Conservation (phyloP, 2,329 filamentous ascomycete species). For the Fusarium xylarioides region DNA sequence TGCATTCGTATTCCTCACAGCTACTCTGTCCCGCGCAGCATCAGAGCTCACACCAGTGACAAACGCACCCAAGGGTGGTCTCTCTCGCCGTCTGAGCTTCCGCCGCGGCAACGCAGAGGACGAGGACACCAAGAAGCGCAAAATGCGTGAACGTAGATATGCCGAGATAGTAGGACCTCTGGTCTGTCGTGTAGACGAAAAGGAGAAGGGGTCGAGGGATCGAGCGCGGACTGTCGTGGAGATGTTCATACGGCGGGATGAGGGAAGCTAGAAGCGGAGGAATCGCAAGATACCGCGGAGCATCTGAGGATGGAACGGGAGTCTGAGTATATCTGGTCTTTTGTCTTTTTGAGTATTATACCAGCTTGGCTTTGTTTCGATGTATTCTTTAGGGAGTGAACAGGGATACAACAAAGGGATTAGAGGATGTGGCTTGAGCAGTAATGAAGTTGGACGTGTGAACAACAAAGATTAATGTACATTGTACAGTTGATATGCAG, state of each 20-base stretch:
- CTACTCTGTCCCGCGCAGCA: slow-evolving; percentile 70
- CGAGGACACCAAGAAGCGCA: slow-evolving; percentile 55
- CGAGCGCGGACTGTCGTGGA: slow-evolving; percentile 74
- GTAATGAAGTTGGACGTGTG: background rate
- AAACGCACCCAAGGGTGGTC: slow-evolving; percentile 44
- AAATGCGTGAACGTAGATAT: slow-evolving; percentile 67
- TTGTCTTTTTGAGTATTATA: slow-evolving; percentile 17
- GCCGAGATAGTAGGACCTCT: slow-evolving; percentile 72
- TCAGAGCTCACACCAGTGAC: slow-evolving; percentile 57
- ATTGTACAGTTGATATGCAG: background rate
- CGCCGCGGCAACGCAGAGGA: slow-evolving; percentile 46
- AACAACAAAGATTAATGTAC: background rate
- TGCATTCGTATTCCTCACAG: slow-evolving; percentile 85
- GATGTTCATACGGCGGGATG: slow-evolving; percentile 63
- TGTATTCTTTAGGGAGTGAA: background rate
- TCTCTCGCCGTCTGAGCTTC: slow-evolving; percentile 59
- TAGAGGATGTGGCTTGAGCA: background rate
- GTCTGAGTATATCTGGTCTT: slow-evolving; percentile 22
- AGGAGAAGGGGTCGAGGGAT: slow-evolving; percentile 70
- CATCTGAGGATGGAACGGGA: slow-evolving; percentile 10
- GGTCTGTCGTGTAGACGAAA: slow-evolving; percentile 65
- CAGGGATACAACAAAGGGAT: slow-evolving; percentile 4
- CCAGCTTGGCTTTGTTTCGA: slow-evolving; percentile 12
- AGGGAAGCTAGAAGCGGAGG: slow-evolving; percentile 44
- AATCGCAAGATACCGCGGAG: slow-evolving; percentile 25